These are phyloP conservation scores for Hypholoma fasciculare DNA, from an alignment of 768 basidiomycete species.

Conservation along the genomic window DNA sequence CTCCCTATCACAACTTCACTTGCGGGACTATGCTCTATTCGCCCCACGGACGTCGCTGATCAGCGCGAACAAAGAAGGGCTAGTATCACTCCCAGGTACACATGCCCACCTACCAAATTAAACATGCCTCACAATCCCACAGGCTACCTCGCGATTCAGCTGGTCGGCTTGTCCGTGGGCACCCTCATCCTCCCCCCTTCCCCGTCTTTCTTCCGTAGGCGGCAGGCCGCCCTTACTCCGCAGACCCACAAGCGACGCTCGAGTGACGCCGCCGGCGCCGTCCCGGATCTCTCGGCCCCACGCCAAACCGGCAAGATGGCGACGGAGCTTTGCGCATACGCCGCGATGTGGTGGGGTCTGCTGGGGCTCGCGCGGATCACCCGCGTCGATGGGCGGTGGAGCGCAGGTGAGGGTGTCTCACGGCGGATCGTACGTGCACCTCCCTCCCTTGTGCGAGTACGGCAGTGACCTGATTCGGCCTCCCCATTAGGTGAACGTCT, in stretches of 20 bases:
- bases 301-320: constrained; percentile 75
- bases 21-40: constrained; percentile 66
- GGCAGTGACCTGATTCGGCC: background rate
- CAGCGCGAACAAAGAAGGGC: constrained; percentile 89
- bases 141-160: constrained; percentile 89
- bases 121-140: background rate
- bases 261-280: background rate
- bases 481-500: constrained; percentile 69
- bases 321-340: constrained; percentile 75
- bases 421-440: constrained; percentile 41
- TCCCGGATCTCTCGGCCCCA: constrained; percentile 23
- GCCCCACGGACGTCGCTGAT: constrained; percentile 64
- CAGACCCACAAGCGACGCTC: constrained; percentile 12
- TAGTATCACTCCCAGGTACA: constrained; percentile 75
- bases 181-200: constrained; percentile 74
- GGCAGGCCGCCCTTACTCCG: constrained; percentile 34
- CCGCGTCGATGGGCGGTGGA: constrained; percentile 37
- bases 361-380: constrained; percentile 40
- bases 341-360: constrained; percentile 75
- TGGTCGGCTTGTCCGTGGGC: constrained; percentile 82
- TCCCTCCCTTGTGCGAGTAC: background rate
- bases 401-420: constrained; percentile 36
- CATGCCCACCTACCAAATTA: background rate
- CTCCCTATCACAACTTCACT: constrained; percentile 49
- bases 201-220: constrained; percentile 68